Evolutionary conservation across 1,284 basidiomycete genomes (phyloP), one percentile per base, ranked within the genome.

Genomic region (Agaricales sp.): DNA sequence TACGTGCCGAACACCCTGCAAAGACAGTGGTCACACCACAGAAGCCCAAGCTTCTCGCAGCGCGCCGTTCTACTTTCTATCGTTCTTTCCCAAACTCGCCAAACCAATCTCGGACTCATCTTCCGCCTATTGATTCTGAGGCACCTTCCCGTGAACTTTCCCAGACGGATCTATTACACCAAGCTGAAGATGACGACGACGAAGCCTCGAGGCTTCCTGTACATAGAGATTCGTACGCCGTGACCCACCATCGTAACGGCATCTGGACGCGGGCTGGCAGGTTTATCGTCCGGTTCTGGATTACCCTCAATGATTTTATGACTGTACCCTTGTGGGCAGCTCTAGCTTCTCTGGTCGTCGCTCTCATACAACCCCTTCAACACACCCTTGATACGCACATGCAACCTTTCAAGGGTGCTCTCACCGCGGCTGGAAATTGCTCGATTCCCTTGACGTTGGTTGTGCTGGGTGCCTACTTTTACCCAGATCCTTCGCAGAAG

Each of bases 381-480:
- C 77, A 82, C 50, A 57, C 71, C 11, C 70, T 94, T 45, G 75
- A 81, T 18, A 60, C 67, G 2, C 78, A 79, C 53, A 65, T 87
- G 59, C 69, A 72, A 38, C 83, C 88, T 0, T 65, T 93, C 50
- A 87, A 83, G 58, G 78, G 80, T 43, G 86, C 89, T 0, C 67
- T 94, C 53, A 73, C 71, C 19, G 69, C 73, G 21, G 83, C 87
- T 0, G 90, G 91, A 1, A 78, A 77, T 56, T 93, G 90, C 59
- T 89, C 87, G 0, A 85, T 97, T 55, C 93, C 93, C 0, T 63
- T 96, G 20, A 96, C 93, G 2, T 71, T 97, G 35, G 77, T 97
- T 52, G 92, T 96, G 4, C 81, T 97, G 41, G 93, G 93, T 14
- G 92, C 89, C 4, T 96, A 94, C 72, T 96, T 96, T 65, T 84